These are phyloP conservation scores for Saturnispora galanensis DNA, from an alignment of 805 yeast species.

Conservation along the genomic window DNA sequence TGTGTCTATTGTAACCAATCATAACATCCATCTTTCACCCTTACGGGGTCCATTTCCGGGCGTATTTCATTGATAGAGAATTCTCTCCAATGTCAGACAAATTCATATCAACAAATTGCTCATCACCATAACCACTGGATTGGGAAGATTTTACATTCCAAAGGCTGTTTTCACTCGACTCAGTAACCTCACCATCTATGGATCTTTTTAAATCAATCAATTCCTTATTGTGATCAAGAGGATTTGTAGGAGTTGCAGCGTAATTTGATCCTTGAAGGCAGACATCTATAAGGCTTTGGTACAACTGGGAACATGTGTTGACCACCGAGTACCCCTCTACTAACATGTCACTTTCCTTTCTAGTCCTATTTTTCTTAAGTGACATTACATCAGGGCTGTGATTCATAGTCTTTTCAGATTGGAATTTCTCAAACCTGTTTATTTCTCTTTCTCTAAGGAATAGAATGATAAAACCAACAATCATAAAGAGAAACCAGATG, in stretches of 20 bases:
- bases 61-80: constrained; percentile 3
- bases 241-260: constrained; percentile 10
- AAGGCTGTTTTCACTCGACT: constrained; percentile 2
- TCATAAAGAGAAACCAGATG: constrained; percentile 39
- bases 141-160: not conserved
- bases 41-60: constrained; percentile 7
- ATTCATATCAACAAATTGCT: not conserved
- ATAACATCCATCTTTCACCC: not conserved
- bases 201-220: not conserved
- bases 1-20: too few species aligned
- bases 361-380: not conserved
- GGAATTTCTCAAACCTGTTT: not conserved
- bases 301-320: not conserved
- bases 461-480: constrained; percentile 14
- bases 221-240: not conserved
- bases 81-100: constrained; percentile 7
- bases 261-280: constrained; percentile 5
- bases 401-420: not conserved
- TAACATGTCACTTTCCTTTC: not conserved
- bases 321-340: not conserved
- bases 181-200: not conserved
- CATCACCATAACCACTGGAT: not conserved
- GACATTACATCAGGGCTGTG: not conserved
- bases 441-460: constrained; percentile 8
- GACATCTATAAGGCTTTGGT: constrained; percentile 7